Conservation (phyloP, 352 stramenopile genomes). For the Pythium biforme region DNA sequence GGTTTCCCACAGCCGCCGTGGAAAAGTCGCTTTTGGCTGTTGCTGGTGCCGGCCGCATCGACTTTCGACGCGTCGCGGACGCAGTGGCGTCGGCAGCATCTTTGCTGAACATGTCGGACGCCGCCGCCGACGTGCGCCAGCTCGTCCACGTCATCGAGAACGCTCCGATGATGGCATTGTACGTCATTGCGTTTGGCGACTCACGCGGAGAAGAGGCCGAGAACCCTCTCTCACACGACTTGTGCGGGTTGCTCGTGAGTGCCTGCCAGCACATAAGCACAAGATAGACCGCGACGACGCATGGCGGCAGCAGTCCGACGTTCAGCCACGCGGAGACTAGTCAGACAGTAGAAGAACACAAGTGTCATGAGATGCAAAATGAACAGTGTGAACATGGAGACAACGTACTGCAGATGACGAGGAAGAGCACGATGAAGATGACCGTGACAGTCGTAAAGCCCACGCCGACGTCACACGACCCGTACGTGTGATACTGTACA, state of each 20-base stretch:
- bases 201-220: not conserved
- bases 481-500: constrained; percentile 88
- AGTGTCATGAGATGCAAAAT: not conserved
- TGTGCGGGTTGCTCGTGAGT: constrained; percentile 53
- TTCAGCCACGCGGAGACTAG: constrained; percentile 74
- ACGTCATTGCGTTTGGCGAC: constrained; percentile 21
- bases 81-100: constrained; percentile 36
- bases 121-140: constrained; percentile 64
- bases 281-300: constrained; percentile 67
- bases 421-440: constrained; percentile 58
- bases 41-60: not conserved
- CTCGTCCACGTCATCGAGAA: constrained; percentile 70
- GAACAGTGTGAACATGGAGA: not conserved
- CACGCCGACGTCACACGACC: constrained; percentile 64
- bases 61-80: constrained; percentile 12
- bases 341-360: not conserved
- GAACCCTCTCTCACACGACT: constrained; percentile 35
- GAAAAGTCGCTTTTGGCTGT: constrained; percentile 20
- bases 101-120: constrained; percentile 62
- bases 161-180: constrained; percentile 55
- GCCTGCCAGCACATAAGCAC: constrained; percentile 79
- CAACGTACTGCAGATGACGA: constrained; percentile 62
- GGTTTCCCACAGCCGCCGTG: constrained; percentile 54
- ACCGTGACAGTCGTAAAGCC: constrained; percentile 89
- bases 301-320: constrained; percentile 69